A percentile compares a stretch with the other conserved stretches of the same genome.
Evolutionary conservation across 2,329 filamentous ascomycete species (phyloP).

Genomic region (Fusarium torreyae): DNA sequence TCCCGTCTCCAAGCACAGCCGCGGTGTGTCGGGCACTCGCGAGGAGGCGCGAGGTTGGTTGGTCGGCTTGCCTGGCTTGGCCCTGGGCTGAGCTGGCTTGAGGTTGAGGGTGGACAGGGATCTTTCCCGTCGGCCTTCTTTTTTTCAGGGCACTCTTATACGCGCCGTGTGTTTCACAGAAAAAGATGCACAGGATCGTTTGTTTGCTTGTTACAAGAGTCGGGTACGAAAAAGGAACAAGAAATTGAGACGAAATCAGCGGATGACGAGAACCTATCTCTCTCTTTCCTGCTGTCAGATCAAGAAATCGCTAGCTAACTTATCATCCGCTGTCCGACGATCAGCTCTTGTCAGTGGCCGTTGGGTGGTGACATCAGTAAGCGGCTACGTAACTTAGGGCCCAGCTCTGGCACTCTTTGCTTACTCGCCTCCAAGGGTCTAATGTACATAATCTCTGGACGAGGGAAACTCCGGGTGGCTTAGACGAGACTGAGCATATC

Average conservation of each 20-base stretch:
- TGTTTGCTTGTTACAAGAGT: not conserved
- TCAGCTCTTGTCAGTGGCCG: constrained; percentile 33
- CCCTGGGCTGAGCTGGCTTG: constrained; percentile 42
- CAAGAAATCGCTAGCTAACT: constrained; percentile 24
- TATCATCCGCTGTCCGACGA: constrained; percentile 7
- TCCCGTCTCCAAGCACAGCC: constrained; percentile 42
- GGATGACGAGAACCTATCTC: constrained; percentile 1
- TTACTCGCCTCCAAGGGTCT: constrained; percentile 29
- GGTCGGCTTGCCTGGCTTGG: constrained; percentile 33
- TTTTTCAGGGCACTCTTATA: constrained; percentile 17
- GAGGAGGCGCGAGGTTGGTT: constrained; percentile 46
- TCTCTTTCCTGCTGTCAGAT: constrained; percentile 32
- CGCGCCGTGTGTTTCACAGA: constrained; percentile 35
- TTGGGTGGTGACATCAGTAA: constrained; percentile 42
- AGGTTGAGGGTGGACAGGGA: constrained; percentile 33
- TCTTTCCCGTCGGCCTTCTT: constrained; percentile 28
- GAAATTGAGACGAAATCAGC: constrained; percentile 6
- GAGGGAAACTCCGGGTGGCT: constrained; percentile 6
- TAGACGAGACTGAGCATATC: not conserved
- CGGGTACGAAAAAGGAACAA: constrained; percentile 6
- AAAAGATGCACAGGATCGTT: constrained; percentile 9
- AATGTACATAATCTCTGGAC: not conserved
- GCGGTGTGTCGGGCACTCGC: constrained; percentile 43
- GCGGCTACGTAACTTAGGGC: constrained; percentile 29
- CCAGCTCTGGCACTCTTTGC: constrained; percentile 18